Conservation (phyloP, 2,329 filamentous ascomycete genomes). For the Fusarium pininemorale region DNA sequence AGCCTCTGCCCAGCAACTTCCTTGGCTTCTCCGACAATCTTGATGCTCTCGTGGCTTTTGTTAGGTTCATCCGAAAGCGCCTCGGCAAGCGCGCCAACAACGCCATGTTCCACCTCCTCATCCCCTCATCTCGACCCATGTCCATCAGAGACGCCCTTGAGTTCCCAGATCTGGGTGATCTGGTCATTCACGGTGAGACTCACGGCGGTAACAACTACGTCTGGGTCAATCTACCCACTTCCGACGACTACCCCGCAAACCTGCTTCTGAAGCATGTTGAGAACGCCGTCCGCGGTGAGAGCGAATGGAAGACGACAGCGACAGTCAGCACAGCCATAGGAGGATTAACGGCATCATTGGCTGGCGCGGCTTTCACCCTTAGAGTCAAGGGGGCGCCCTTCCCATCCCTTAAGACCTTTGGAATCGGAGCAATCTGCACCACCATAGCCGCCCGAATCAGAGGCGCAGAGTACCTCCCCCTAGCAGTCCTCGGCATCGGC, state of each 20-base stretch:
- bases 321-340: slow-evolving; percentile 28
- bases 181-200: slow-evolving; percentile 27
- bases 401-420: slow-evolving; percentile 15
- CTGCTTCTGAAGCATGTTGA: slow-evolving; percentile 22
- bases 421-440: not conserved
- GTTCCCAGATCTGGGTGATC: slow-evolving; percentile 23
- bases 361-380: slow-evolving; percentile 14
- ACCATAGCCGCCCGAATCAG: slow-evolving; percentile 13
- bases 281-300: slow-evolving; percentile 17
- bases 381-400: slow-evolving; percentile 23
- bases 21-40: slow-evolving; percentile 29
- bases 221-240: slow-evolving; percentile 26
- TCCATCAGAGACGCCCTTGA: slow-evolving; percentile 19
- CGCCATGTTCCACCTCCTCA: slow-evolving; percentile 27
- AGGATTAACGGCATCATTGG: slow-evolving; percentile 24
- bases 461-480: slow-evolving; percentile 18
- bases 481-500: slow-evolving; percentile 20
- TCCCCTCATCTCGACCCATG: slow-evolving; percentile 30
- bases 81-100: slow-evolving; percentile 24
- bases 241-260: slow-evolving; percentile 13
- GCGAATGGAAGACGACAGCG: slow-evolving; percentile 27
- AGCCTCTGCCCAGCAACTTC: slow-evolving; percentile 25
- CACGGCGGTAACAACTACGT: slow-evolving; percentile 24
- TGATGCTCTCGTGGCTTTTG: slow-evolving; percentile 25
- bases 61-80: slow-evolving; percentile 23